Evolutionary conservation across 257 asterid species (phyloP).

Genomic region (Nemophila menziesii): DNA sequence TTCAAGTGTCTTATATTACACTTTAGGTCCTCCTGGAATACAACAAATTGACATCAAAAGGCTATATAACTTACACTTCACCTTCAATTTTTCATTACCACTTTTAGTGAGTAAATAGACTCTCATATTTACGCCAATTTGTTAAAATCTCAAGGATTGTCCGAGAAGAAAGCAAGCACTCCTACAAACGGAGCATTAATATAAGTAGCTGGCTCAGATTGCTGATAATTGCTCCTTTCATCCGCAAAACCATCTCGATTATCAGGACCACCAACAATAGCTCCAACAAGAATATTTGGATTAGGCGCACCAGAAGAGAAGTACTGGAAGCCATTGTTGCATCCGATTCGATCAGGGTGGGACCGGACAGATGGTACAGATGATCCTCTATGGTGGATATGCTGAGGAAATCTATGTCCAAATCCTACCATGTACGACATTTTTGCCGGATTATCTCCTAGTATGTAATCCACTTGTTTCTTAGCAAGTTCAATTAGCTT

Average conservation of each 20-base stretch:
- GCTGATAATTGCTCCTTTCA: slow-evolving; percentile 47
- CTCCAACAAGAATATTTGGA: slow-evolving; percentile 57
- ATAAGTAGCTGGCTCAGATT: slow-evolving; percentile 74
- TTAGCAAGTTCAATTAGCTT: slow-evolving; percentile 36
- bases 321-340: slow-evolving; percentile 46
- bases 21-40: background rate
- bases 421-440: slow-evolving; percentile 86
- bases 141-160: slow-evolving; percentile 3
- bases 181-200: slow-evolving; percentile 70
- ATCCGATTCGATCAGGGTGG: slow-evolving; percentile 32
- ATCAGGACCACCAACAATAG: slow-evolving; percentile 72
- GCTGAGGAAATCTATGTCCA: slow-evolving; percentile 49
- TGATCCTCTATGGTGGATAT: slow-evolving; percentile 64
- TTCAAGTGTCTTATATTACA: background rate
- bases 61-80: background rate
- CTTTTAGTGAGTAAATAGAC: background rate
- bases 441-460: slow-evolving; percentile 62
- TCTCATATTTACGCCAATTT: background rate
- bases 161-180: slow-evolving; percentile 52
- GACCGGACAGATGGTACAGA: slow-evolving; percentile 44
- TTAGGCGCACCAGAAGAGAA: slow-evolving; percentile 36
- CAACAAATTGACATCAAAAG: background rate
- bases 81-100: background rate
- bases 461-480: slow-evolving; percentile 70
- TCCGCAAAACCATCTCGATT: slow-evolving; percentile 38